phyloP scores from a whole-genome alignment of 352 stramenopile species.

The Phytophthora fragariae region DNA sequence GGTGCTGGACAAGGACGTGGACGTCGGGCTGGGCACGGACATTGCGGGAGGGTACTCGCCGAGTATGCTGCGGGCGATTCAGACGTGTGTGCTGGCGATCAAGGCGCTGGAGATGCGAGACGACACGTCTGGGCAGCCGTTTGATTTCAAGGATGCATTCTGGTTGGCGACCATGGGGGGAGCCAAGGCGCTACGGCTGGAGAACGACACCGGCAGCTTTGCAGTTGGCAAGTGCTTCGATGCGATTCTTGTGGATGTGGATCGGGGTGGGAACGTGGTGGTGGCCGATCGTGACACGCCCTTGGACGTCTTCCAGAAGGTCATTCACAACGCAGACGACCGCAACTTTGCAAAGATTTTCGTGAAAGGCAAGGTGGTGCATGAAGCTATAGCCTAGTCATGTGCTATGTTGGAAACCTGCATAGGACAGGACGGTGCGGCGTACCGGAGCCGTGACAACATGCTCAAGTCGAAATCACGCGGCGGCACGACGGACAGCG shows the following conservation, averaged over 20 bases:
- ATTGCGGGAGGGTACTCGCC: slow-evolving; percentile 92
- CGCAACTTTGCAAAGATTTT: slow-evolving; percentile 87
- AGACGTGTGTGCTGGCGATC: slow-evolving; percentile 83
- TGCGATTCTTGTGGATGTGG: slow-evolving; percentile 79
- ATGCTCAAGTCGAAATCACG: slow-evolving; percentile 19
- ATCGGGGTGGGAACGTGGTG: slow-evolving; percentile 55
- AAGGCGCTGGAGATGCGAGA: slow-evolving; percentile 64
- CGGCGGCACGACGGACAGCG: slow-evolving; percentile 44
- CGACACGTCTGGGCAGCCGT: slow-evolving; percentile 19
- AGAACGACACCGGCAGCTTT: slow-evolving; percentile 83
- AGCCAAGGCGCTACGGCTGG: slow-evolving; percentile 73
- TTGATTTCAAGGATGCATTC: slow-evolving; percentile 88
- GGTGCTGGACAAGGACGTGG: slow-evolving; percentile 49
- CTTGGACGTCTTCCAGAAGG: slow-evolving; percentile 83
- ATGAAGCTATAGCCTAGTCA: slow-evolving; percentile 7
- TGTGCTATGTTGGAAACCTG: neutral
- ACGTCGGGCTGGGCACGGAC: slow-evolving; percentile 89
- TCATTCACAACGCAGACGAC: slow-evolving; percentile 86
- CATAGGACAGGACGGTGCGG: too few relatives aligned
- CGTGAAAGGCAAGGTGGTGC: slow-evolving; percentile 54
- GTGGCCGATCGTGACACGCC: slow-evolving; percentile 49
- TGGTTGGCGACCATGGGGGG: slow-evolving; percentile 90
- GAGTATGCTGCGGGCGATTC: slow-evolving; percentile 89
- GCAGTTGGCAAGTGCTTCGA: slow-evolving; percentile 85
- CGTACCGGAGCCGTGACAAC: neutral